Evolutionary conservation across 495 filamentous ascomycete species (phyloP).

Genomic region (Cudoniella acicularis): DNA sequence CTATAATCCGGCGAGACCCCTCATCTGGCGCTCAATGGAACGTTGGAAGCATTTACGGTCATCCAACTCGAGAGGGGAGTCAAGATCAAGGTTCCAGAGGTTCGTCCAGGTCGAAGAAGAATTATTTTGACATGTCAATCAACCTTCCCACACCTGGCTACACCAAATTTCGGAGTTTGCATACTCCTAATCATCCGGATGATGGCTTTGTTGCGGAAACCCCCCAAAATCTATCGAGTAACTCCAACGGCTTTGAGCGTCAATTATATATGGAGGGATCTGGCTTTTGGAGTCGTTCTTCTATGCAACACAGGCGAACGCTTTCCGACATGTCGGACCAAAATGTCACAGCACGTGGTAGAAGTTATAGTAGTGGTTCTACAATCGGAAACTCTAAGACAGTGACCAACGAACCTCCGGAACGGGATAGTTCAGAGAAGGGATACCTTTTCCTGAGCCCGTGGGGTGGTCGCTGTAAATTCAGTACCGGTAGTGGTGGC

Average conservation of each 20-base stretch:
- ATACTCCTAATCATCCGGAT: not conserved
- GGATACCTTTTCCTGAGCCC: slow-evolving; percentile 70
- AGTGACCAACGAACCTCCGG: not conserved
- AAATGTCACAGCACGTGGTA: slow-evolving; percentile 1
- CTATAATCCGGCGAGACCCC: slow-evolving; percentile 85
- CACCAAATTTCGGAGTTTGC: slow-evolving; percentile 12
- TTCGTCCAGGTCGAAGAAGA: slow-evolving; percentile 7
- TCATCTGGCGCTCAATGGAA: slow-evolving; percentile 82
- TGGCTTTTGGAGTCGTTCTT: slow-evolving; percentile 38
- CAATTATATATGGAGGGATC: slow-evolving; percentile 47
- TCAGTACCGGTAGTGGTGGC: slow-evolving; percentile 69
- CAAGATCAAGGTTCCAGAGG: not conserved
- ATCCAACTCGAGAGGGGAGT: slow-evolving; percentile 18
- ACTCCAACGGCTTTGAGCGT: slow-evolving; percentile 39
- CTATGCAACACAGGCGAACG: slow-evolving; percentile 23
- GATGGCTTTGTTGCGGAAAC: not conserved
- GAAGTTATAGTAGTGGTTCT: slow-evolving; percentile 2
- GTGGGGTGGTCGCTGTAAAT: slow-evolving; percentile 83
- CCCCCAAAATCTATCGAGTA: not conserved
- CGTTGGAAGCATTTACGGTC: slow-evolving; percentile 64
- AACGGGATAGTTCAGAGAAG: slow-evolving; percentile 6
- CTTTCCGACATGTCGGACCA: slow-evolving; percentile 16
- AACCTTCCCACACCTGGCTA: slow-evolving; percentile 32
- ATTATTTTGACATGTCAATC: slow-evolving; percentile 33
- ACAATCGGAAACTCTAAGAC: not conserved